Conservation (phyloP, 352 stramenopile genomes). For the Phytophthora chlamydospora region DNA sequence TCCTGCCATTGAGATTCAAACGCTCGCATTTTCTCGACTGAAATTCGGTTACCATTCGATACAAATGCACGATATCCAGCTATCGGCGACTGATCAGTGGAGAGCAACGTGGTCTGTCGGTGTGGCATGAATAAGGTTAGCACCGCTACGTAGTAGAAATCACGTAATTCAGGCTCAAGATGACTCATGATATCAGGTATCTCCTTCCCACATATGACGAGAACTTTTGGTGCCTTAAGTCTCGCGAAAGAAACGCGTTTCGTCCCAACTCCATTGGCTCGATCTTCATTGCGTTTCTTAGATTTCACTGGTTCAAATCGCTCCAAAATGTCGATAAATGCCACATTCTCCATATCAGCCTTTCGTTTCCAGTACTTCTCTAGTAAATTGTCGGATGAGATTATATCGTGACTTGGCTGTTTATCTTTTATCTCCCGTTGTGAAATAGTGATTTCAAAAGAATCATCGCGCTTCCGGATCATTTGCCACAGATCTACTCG, state of each 20-base stretch:
- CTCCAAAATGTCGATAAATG: slow-evolving; percentile 21
- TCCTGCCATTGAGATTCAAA: too few relatives aligned
- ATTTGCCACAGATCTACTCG: slow-evolving; percentile 8
- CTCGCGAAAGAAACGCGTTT: neutral
- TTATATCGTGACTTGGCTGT: neutral
- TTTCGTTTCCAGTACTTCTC: slow-evolving; percentile 20
- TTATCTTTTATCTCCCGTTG: neutral
- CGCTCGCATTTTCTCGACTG: too few relatives aligned
- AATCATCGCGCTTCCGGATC: neutral
- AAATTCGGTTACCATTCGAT: too few relatives aligned
- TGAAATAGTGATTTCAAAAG: neutral
- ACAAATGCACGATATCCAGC: too few relatives aligned
- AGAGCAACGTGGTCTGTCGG: neutral
- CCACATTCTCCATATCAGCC: neutral
- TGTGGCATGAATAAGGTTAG: slow-evolving; percentile 4
- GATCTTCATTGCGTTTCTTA: neutral
- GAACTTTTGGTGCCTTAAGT: neutral
- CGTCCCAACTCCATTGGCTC: too few relatives aligned
- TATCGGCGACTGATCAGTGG: too few relatives aligned
- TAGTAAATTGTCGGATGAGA: neutral
- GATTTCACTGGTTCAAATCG: neutral
- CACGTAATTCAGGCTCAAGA: neutral
- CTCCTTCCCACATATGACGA: slow-evolving; percentile 9
- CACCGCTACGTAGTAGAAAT: neutral
- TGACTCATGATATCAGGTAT: slow-evolving; percentile 2